Conservation (phyloP, 805 yeast species). For the Metschnikowia aberdeeniae region DNA sequence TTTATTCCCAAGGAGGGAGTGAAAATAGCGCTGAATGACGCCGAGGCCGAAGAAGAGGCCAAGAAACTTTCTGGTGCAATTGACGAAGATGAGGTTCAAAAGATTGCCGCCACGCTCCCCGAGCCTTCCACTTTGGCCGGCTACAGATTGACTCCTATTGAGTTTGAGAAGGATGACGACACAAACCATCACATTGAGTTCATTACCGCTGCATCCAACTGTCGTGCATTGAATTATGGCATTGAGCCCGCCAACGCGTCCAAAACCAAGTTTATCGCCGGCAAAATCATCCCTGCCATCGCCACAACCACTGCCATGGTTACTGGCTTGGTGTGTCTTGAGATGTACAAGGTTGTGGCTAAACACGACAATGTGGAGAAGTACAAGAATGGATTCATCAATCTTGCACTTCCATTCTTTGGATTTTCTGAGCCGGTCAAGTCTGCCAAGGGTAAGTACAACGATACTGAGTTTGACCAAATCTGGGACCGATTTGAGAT, state of each 20-base stretch:
- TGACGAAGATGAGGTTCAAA: slow-evolving; percentile 62
- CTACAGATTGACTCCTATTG: slow-evolving; percentile 81
- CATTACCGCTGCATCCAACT: slow-evolving; percentile 91
- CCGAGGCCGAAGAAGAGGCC: slow-evolving; percentile 84
- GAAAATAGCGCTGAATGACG: slow-evolving; percentile 78
- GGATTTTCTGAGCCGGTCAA: slow-evolving; percentile 96
- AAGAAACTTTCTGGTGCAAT: slow-evolving; percentile 31
- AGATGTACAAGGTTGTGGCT: slow-evolving; percentile 85
- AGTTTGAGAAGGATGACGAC: slow-evolving; percentile 97
- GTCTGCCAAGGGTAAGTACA: slow-evolving; percentile 78
- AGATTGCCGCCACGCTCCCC: slow-evolving; percentile 76
- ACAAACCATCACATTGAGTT: slow-evolving; percentile 94
- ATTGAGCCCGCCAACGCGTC: slow-evolving; percentile 86
- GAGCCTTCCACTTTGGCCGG: slow-evolving; percentile 87
- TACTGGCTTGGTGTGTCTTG: slow-evolving; percentile 90
- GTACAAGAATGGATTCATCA: slow-evolving; percentile 88
- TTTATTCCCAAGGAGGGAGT: slow-evolving; percentile 74
- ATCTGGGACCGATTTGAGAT: slow-evolving; percentile 95
- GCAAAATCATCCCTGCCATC: slow-evolving; percentile 97
- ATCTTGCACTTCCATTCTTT: slow-evolving; percentile 90
- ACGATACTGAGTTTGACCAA: slow-evolving; percentile 71
- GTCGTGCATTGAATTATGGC: slow-evolving; percentile 88
- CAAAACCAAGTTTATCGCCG: slow-evolving; percentile 95
- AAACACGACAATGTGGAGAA: slow-evolving; percentile 71
- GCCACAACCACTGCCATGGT: slow-evolving; percentile 99